Percentiles rank a stretch among this genome's conserved stretches.
Evolutionary conservation across 2,329 filamentous ascomycete genomes (phyloP).

Genomic region (Diaporthe amygdali): DNA sequence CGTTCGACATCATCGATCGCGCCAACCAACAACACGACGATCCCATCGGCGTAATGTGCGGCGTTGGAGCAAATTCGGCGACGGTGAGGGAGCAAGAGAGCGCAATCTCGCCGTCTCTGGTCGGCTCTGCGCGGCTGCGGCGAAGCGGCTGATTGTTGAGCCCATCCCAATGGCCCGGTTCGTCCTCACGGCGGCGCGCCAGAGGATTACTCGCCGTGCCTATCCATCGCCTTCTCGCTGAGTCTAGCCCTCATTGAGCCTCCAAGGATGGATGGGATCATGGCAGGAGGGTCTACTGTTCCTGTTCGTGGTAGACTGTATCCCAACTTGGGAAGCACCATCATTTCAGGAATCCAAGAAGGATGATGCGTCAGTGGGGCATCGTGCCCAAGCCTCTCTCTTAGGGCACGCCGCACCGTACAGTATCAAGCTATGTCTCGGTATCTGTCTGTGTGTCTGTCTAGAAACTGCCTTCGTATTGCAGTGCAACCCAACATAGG

Average conservation of each 20-base stretch:
- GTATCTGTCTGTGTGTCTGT: not conserved
- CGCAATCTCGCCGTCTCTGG: not conserved
- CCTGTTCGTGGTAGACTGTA: not conserved
- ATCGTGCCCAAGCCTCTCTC: not conserved
- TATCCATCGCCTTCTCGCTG: not conserved
- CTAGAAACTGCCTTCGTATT: not conserved
- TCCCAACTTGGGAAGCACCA: not conserved
- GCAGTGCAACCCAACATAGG: constrained; percentile 8
- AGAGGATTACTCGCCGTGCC: not conserved
- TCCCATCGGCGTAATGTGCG: not conserved
- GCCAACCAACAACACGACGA: not conserved
- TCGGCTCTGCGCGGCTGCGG: constrained; percentile 12
- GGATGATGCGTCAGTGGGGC: not conserved
- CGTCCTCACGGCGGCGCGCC: not conserved
- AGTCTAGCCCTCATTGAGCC: not conserved
- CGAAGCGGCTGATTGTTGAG: constrained; percentile 3
- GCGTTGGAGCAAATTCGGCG: not conserved
- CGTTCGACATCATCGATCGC: not conserved
- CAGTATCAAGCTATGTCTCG: not conserved
- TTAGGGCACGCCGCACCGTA: not conserved
- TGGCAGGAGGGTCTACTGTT: not conserved
- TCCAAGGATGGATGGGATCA: not conserved
- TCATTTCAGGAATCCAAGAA: not conserved
- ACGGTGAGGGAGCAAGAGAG: not conserved
- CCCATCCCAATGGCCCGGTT: not conserved